Conservation (phyloP, 352 stramenopile species). For the Thalassiosira mediterranea region DNA sequence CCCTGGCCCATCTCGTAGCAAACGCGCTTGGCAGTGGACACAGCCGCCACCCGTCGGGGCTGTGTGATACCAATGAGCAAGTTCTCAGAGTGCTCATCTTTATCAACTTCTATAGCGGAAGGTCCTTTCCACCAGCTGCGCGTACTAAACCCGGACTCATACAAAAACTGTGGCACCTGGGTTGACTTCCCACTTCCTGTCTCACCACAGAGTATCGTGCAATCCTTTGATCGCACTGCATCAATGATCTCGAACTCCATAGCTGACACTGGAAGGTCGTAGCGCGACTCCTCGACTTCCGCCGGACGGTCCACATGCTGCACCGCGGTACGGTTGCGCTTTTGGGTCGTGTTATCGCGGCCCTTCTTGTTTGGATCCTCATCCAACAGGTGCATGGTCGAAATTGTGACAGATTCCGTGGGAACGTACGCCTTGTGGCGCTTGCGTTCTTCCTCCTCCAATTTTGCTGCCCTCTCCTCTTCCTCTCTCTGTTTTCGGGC, state of each 20-base stretch:
- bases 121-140: conserved; percentile 24
- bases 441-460: conserved; percentile 54
- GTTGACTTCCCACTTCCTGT: conserved; percentile 98
- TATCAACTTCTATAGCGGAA: no score
- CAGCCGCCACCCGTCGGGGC: conserved; percentile 96
- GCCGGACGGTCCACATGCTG: conserved; percentile 81
- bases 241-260: conserved; percentile 99
- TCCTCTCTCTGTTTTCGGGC: conserved; percentile 36
- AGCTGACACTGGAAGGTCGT: conserved; percentile 95
- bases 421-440: conserved; percentile 63
- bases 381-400: conserved; percentile 37
- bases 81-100: no score
- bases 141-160: conserved; percentile 83
- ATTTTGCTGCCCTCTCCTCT: conserved; percentile 34
- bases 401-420: conserved; percentile 53
- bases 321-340: conserved; percentile 30
- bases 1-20: conserved; percentile 93
- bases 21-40: conserved; percentile 97
- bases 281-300: conserved; percentile 89
- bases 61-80: conserved; percentile 95
- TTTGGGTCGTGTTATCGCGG: conserved; percentile 13
- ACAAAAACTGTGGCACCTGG: conserved; percentile 98
- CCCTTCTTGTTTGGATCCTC: background rate
- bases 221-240: conserved; percentile 92
- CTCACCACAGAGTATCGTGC: conserved; percentile 98